Conservation (phyloP, 202 grass and related monocot genomes). For the Schoenoplectus tabernaemontani region DNA sequence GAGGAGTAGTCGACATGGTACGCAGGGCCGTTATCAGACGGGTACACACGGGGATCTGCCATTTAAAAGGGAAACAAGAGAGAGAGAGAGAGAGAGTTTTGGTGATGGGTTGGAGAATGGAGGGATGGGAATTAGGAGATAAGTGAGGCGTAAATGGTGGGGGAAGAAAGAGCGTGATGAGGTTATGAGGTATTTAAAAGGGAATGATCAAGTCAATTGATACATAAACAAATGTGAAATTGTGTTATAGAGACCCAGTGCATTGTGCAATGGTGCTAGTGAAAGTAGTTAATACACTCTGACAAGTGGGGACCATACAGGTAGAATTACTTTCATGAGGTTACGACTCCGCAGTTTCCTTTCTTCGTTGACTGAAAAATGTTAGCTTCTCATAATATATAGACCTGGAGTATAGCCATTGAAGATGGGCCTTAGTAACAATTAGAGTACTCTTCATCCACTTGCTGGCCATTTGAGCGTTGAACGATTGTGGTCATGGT, state of each 20-base stretch:
- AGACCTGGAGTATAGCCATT: neutral
- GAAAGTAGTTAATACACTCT: too few relatives aligned
- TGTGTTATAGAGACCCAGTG: too few relatives aligned
- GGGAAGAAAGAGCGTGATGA: conserved; percentile 3
- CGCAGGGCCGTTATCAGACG: conserved; percentile 3
- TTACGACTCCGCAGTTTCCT: neutral
- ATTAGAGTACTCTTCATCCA: too few relatives aligned
- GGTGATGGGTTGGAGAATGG: neutral
- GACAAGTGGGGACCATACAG: too few relatives aligned
- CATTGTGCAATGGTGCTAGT: too few relatives aligned
- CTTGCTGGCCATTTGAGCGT: neutral
- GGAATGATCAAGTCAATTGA: conserved; percentile 2
- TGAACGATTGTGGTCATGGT: neutral
- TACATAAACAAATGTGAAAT: too few relatives aligned
- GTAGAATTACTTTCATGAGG: too few relatives aligned
- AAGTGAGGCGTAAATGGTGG: neutral
- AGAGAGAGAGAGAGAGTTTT: neutral
- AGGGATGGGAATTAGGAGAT: neutral
- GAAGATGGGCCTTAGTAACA: neutral
- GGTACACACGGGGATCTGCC: conserved; percentile 38
- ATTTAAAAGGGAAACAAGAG: neutral
- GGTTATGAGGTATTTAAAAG: conserved; percentile 9
- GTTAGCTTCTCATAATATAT: neutral
- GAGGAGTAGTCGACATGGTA: conserved; percentile 21
- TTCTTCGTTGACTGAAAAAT: neutral